These are phyloP conservation scores for carrot (Daucus carota) DNA, from an alignment of 129 eudicot genomes.

Conservation along the genomic window DNA sequence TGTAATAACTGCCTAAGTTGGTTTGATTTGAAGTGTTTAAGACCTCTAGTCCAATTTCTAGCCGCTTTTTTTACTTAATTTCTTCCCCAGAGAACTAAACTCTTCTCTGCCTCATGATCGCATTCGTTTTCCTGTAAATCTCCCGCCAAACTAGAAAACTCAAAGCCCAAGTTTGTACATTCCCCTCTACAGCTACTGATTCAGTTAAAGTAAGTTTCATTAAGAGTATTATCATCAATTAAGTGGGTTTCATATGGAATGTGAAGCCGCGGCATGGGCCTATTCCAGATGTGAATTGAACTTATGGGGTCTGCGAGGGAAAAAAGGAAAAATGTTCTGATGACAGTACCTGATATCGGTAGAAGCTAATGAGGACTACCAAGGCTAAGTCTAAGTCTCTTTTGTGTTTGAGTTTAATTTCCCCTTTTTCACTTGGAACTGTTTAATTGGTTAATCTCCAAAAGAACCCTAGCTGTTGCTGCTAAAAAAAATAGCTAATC, in stretches of 20 bases:
- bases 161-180: not conserved
- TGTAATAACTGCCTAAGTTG: not conserved
- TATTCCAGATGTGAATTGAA: not conserved
- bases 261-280: not conserved
- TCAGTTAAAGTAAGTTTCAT: not conserved
- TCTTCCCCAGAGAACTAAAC: not conserved
- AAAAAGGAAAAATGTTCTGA: not conserved
- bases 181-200: not conserved
- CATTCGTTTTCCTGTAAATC: not conserved
- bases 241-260: not conserved
- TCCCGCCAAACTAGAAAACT: not conserved
- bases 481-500: not conserved
- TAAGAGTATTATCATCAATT: not conserved
- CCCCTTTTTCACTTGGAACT: not conserved
- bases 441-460: too few species aligned
- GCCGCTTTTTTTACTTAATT: too few species aligned
- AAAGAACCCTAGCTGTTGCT: not conserved
- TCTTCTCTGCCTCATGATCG: not conserved
- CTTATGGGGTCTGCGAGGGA: not conserved
- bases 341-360: not conserved
- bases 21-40: not conserved
- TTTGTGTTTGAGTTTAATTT: too few species aligned
- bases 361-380: not conserved
- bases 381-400: not conserved
- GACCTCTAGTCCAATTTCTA: not conserved